These are phyloP conservation scores for Bipolaris victoriae DNA, from an alignment of 2,329 filamentous ascomycete genomes.

Conservation along the genomic window DNA sequence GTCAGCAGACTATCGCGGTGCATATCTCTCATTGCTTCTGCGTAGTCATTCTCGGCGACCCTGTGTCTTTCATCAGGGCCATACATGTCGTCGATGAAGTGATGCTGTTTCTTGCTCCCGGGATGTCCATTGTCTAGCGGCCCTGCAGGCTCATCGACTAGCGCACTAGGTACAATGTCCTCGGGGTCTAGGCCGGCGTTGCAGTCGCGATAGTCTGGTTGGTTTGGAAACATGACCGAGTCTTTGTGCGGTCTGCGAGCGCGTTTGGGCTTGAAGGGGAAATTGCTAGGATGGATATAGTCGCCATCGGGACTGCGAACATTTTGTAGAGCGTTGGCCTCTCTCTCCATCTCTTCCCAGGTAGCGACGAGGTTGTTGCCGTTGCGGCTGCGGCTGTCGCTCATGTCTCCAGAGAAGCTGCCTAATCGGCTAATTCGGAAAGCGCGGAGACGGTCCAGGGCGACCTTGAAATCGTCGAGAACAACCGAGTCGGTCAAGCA, in stretches of 20 bases:
- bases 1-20: constrained; percentile 21
- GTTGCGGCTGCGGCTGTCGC: constrained; percentile 41
- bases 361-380: constrained; percentile 39
- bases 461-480: constrained; percentile 72
- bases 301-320: constrained; percentile 42
- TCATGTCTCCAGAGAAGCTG: constrained; percentile 46
- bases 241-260: constrained; percentile 33
- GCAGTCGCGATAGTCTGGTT: constrained; percentile 15
- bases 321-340: constrained; percentile 33
- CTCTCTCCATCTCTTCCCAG: constrained; percentile 45
- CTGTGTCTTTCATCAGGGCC: constrained; percentile 25
- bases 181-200: constrained; percentile 33
- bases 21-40: constrained; percentile 38
- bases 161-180: constrained; percentile 39
- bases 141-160: constrained; percentile 27
- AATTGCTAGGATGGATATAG: constrained; percentile 38
- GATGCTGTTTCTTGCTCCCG: constrained; percentile 25
- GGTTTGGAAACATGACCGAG: constrained; percentile 33
- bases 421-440: constrained; percentile 52
- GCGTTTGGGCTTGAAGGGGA: constrained; percentile 31
- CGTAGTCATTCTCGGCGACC: constrained; percentile 38
- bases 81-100: constrained; percentile 28
- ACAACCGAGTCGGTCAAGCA: constrained; percentile 71
- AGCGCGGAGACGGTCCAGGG: constrained; percentile 55
- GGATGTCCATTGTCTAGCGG: constrained; percentile 23